Evolutionary conservation across 2,329 filamentous ascomycete genomes (phyloP).

Genomic region (Chrysoporthe austroafricana): DNA sequence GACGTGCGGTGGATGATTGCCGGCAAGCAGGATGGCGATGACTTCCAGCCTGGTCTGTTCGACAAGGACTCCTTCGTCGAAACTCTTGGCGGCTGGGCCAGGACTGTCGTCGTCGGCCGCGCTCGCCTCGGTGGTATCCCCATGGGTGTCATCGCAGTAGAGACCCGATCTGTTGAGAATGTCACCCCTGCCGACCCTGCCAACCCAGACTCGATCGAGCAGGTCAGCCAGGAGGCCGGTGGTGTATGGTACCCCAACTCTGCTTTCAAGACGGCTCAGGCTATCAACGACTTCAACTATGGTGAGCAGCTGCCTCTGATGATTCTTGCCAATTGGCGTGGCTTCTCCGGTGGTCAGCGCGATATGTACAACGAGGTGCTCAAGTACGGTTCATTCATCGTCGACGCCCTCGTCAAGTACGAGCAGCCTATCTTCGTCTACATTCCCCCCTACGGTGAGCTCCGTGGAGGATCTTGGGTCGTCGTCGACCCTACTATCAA

Average conservation of each 20-base stretch:
- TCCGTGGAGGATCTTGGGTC: constrained; percentile 99
- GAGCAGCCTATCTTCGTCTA: constrained; percentile 99
- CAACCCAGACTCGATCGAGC: constrained; percentile 97
- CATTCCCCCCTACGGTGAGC: constrained; percentile 94
- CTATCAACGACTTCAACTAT: constrained; percentile 98
- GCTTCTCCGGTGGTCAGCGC: constrained; percentile 98
- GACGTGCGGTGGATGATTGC: constrained; percentile 93
- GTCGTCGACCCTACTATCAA: constrained; percentile 99
- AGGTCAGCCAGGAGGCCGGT: constrained; percentile 91
- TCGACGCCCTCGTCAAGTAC: constrained; percentile 96
- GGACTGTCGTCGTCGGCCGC: constrained; percentile 94
- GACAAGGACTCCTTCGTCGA: constrained; percentile 97
- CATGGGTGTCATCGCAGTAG: constrained; percentile 96
- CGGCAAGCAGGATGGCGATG: constrained; percentile 83
- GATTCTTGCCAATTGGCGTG: constrained; percentile 99
- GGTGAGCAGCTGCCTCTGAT: constrained; percentile 97
- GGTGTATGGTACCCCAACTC: constrained; percentile 99
- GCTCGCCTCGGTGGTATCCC: constrained; percentile 96
- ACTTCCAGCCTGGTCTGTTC: constrained; percentile 89
- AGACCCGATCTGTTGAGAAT: constrained; percentile 95
- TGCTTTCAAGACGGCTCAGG: constrained; percentile 98
- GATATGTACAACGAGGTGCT: constrained; percentile 99
- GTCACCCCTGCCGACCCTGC: constrained; percentile 94
- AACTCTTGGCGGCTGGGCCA: constrained; percentile 94
- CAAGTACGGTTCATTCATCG: constrained; percentile 99